phyloP scores from a whole-genome alignment of 2,329 filamentous ascomycete species.

The Colletotrichum tofieldiae region DNA sequence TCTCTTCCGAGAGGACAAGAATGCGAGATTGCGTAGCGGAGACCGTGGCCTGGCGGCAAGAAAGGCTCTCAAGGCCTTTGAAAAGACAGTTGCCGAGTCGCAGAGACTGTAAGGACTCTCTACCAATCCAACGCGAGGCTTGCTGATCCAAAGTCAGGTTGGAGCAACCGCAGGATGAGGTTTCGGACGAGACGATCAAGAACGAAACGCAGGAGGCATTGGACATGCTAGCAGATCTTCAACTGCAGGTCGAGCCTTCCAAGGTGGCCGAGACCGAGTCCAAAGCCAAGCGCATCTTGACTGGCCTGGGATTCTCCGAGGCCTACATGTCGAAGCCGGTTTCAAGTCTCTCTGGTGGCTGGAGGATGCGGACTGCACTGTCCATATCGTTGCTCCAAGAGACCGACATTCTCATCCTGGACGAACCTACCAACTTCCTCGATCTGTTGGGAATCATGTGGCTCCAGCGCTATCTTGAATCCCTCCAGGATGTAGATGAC shows the following conservation, averaged over 20 bases:
- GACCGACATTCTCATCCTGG: constrained; percentile 84
- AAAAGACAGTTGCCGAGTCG: constrained; percentile 76
- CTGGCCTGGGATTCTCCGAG: constrained; percentile 81
- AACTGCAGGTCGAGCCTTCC: constrained; percentile 77
- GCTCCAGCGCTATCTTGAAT: constrained; percentile 81
- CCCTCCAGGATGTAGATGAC: constrained; percentile 65
- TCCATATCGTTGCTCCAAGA: constrained; percentile 79
- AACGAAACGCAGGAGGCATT: constrained; percentile 78
- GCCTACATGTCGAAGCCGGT: constrained; percentile 72
- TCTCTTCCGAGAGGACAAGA: constrained; percentile 80
- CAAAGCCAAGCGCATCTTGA: constrained; percentile 76
- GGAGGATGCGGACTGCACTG: constrained; percentile 79
- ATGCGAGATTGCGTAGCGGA: constrained; percentile 82
- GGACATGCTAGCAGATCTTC: constrained; percentile 79
- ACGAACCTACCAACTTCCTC: constrained; percentile 91
- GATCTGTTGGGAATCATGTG: constrained; percentile 88
- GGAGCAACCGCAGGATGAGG: constrained; percentile 68
- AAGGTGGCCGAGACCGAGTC: constrained; percentile 75
- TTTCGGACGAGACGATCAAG: constrained; percentile 71
- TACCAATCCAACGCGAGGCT: not conserved
- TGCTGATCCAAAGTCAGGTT: constrained; percentile 52
- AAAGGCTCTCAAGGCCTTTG: constrained; percentile 80
- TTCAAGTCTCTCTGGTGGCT: constrained; percentile 81
- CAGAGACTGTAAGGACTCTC: constrained; percentile 60
- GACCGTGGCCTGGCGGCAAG: constrained; percentile 81